These are phyloP conservation scores for Basipetospora sp. DNA, from an alignment of 2,329 filamentous ascomycete genomes.

Conservation along the genomic window DNA sequence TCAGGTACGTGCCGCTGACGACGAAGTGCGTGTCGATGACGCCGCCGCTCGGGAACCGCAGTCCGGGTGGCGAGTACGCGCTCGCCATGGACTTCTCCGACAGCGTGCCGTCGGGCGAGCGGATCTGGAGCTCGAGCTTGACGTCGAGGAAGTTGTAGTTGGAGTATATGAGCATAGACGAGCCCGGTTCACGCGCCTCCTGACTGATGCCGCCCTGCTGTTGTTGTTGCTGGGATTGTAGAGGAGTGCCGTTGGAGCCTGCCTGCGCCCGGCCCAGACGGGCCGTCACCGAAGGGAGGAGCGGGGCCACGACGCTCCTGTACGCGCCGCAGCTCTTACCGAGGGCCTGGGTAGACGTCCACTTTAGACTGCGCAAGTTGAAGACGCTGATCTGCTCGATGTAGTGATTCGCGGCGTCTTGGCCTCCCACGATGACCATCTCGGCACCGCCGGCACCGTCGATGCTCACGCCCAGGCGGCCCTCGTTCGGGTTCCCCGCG, in stretches of 20 bases:
- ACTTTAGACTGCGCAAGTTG: conserved; percentile 85
- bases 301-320: conserved; percentile 79
- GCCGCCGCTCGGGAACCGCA: conserved; percentile 90
- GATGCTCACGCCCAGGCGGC: conserved; percentile 72
- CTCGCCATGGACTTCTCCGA: conserved; percentile 81
- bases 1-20: conserved; percentile 91
- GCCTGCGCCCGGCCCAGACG: conserved; percentile 49
- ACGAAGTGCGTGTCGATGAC: conserved; percentile 94
- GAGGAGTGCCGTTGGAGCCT: conserved; percentile 15
- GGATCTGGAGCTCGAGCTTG: conserved; percentile 83
- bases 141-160: conserved; percentile 99
- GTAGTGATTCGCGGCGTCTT: conserved; percentile 95
- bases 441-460: conserved; percentile 87
- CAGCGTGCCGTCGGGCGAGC: conserved; percentile 67
- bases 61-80: conserved; percentile 71
- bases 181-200: conserved; percentile 42
- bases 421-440: conserved; percentile 92
- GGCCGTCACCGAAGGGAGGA: conserved; percentile 50
- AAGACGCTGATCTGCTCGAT: conserved; percentile 98
- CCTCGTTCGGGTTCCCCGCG: conserved; percentile 70
- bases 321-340: conserved; percentile 93
- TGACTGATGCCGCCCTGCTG: conserved; percentile 34
- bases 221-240: too few relatives aligned
- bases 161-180: conserved; percentile 89
- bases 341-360: conserved; percentile 76